A percentile compares a stretch with the other conserved stretches of the same genome.
Conservation (phyloP, 176 grass and related monocot genomes). For the Chrysopogon serrulatus region DNA sequence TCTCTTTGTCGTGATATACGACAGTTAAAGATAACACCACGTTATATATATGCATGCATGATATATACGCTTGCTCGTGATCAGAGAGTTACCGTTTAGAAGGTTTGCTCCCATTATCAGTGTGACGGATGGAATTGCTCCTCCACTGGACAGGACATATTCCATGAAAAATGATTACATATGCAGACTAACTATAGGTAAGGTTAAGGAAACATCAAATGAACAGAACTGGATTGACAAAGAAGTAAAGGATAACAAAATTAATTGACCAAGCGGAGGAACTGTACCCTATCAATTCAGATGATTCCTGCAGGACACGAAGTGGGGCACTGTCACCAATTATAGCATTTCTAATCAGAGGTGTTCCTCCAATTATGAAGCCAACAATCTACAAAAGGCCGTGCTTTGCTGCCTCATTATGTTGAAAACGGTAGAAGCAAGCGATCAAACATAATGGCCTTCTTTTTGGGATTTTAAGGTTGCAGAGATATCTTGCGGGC, state of each 20-base stretch:
- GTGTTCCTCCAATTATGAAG: slow-evolving; percentile 62
- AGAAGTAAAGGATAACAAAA: no score
- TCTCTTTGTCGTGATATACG: background rate
- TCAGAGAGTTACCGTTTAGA: slow-evolving; percentile 65
- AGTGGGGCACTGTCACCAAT: slow-evolving; percentile 67
- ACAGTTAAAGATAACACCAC: no score
- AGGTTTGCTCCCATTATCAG: slow-evolving; percentile 94
- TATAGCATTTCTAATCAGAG: slow-evolving; percentile 55
- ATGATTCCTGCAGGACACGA: slow-evolving; percentile 66
- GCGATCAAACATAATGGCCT: no score
- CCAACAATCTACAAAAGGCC: slow-evolving; percentile 54
- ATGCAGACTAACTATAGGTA: background rate
- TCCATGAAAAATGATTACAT: background rate
- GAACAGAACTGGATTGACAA: no score
- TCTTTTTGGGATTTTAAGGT: background rate
- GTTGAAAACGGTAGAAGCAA: background rate
- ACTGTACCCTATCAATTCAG: slow-evolving; percentile 69
- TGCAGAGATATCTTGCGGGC: no score
- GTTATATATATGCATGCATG: no score
- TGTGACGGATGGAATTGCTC: slow-evolving; percentile 68
- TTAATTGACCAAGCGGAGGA: background rate
- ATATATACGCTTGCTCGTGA: no score
- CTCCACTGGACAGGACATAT: slow-evolving; percentile 39
- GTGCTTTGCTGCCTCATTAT: background rate
- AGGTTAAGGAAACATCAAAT: no score